A percentile compares a stretch with the other conserved stretches of the same genome.
phyloP scores from a whole-genome alignment of 305 asterid species.

The Fraxinus floribunda region DNA sequence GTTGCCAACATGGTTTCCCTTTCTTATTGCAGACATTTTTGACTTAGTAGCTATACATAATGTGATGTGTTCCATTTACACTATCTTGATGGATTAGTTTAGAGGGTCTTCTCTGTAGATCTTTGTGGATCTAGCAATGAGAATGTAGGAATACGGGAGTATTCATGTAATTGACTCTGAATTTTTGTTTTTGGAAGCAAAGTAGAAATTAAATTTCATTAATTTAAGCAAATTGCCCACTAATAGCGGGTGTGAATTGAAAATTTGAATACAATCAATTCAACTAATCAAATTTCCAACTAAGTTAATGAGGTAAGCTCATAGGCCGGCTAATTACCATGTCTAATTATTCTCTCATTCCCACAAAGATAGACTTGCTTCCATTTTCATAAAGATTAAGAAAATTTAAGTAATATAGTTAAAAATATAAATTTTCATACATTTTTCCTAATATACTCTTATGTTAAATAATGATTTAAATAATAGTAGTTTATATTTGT shows the following conservation, averaged over 20 bases:
- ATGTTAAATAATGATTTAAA: no score
- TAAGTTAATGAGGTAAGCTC: neutral
- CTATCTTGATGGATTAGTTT: neutral
- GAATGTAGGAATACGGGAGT: neutral
- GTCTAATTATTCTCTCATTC: no score
- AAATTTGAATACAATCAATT: neutral
- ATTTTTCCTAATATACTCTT: no score
- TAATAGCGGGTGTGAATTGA: neutral
- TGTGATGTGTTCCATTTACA: neutral
- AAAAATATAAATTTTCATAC: no score
- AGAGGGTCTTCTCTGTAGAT: neutral
- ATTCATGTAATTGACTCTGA: neutral
- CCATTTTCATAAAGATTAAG: no score
- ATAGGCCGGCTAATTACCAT: neutral
- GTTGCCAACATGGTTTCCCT: neutral
- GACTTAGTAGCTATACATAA: neutral
- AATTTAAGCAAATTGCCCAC: neutral
- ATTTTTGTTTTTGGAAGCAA: neutral
- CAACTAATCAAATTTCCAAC: neutral
- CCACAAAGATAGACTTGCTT: neutral
- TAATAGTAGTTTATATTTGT: neutral
- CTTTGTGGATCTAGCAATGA: neutral
- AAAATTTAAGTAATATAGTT: no score
- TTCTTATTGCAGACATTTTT: conserved; percentile 8
- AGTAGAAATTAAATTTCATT: neutral